Base-by-base conservation (phyloP, 2,329 filamentous ascomycete genomes). In the Curvularia sp. region DNA sequence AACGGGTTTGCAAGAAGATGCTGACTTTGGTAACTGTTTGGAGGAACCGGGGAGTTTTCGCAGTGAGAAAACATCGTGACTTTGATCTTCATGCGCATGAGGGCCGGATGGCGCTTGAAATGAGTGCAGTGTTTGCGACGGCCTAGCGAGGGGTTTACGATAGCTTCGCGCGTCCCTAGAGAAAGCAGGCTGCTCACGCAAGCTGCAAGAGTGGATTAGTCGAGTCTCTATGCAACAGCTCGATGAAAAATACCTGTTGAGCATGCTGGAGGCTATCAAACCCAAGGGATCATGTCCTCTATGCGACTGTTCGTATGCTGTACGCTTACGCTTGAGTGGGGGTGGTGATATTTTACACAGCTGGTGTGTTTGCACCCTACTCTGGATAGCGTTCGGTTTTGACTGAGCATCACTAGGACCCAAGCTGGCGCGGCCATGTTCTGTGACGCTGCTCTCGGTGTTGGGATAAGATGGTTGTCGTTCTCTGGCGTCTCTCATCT, bases 321-420 rank as follows among this genome's bases (percentile, higher is more conserved):
- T 55, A 21, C 66, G 63, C 45, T 63, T 63, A 32, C 68, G 66
- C 50, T 65, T 71, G 34, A 69, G 39, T 21, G 65, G 70, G 3
- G 68, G 70, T 23, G 70, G 70, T 36, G 70, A 71, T 60, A 72
- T 67, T 25, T 27, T 48, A 36, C 15, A n/a, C 13, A 47, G 48
- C 30, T 10, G 23, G n/a, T 49, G 18, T 48, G 34, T 57, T 49
- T 27, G 47, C 10, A 7, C n/a, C 9, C 39, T 25, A 27, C 19
- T 34, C 30, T 51, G 39, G 25, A 21, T 13, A 36, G 32, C 1
- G 15, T 7, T 21, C 34, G 34, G 10, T 19, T 21, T 55, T 19
- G n/a, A 49, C 13, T 13, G 39, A 10, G 9, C 18, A 19, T 19
- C 12, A 23, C 15, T 19, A 7, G 19, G 5, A 27, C 19, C 45